Evolutionary conservation across 2,329 filamentous ascomycete genomes (phyloP).

Genomic region (Fusarium longipes): DNA sequence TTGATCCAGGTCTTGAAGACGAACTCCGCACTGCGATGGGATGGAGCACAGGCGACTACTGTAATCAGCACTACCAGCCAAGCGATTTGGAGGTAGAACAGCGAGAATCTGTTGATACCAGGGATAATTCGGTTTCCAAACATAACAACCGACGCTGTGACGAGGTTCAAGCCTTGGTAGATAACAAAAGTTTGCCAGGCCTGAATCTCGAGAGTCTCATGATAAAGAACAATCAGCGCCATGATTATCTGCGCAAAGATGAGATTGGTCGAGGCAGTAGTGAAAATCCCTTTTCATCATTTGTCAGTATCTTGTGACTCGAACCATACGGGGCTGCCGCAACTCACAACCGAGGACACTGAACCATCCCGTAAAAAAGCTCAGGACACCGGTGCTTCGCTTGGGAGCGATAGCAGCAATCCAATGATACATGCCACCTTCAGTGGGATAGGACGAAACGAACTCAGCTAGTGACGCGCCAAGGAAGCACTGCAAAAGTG

Average conservation of each 20-base stretch:
- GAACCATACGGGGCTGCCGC: not conserved
- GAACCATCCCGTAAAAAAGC: conserved; percentile 12
- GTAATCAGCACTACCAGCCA: conserved; percentile 7
- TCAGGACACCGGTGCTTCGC: not conserved
- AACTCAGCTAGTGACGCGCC: conserved; percentile 9
- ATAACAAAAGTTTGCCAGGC: conserved; percentile 11
- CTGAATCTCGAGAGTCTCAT: not conserved
- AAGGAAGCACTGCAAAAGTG: conserved; percentile 2
- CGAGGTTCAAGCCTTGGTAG: conserved; percentile 3
- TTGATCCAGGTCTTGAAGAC: conserved; percentile 26
- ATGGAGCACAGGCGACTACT: not conserved
- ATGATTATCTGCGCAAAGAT: conserved; percentile 2
- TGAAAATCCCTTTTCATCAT: not conserved
- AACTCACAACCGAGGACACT: conserved; percentile 13
- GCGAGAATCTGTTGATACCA: conserved; percentile 1
- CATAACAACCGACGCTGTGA: conserved; percentile 5
- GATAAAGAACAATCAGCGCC: not conserved
- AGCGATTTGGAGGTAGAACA: not conserved
- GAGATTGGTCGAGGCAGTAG: conserved; percentile 14
- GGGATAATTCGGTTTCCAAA: conserved; percentile 5
- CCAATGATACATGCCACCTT: conserved; percentile 22
- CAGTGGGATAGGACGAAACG: conserved; percentile 14
- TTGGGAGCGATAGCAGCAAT: conserved; percentile 5
- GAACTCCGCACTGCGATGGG: not conserved
- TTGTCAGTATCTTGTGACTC: rapidly evolving